A percentile compares a stretch with the other conserved stretches of the same genome.
Evolutionary conservation across 2,329 filamentous ascomycete genomes (phyloP).

Genomic region (Botrytis aclada): DNA sequence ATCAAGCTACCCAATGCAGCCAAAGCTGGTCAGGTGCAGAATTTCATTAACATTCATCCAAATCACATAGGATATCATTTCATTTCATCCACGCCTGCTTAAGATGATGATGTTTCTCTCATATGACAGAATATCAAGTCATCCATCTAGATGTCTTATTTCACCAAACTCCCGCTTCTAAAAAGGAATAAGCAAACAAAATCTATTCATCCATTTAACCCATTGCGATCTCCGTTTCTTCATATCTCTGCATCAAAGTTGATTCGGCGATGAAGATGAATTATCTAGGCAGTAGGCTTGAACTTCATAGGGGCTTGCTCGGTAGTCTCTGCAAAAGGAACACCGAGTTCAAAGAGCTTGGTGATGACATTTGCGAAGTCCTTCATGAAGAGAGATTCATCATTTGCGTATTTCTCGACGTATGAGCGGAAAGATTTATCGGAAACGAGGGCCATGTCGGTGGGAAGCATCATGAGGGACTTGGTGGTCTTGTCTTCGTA

Average conservation of each 20-base stretch:
- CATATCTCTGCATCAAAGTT: neutral
- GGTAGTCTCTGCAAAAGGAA: slow-evolving; percentile 71
- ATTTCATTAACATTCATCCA: neutral
- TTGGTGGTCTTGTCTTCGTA: slow-evolving; percentile 86
- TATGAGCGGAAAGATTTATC: slow-evolving; percentile 81
- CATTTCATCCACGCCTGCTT: neutral
- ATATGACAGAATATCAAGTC: neutral
- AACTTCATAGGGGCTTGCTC: slow-evolving; percentile 59
- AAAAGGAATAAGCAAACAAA: slow-evolving; percentile 7
- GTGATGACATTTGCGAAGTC: slow-evolving; percentile 78
- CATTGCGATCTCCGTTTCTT: neutral
- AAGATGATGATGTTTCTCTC: neutral
- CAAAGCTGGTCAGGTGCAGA: neutral
- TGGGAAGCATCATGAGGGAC: slow-evolving; percentile 94
- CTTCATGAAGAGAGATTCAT: slow-evolving; percentile 88
- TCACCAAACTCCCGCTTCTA: slow-evolving; percentile 2
- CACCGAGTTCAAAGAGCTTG: slow-evolving; percentile 90
- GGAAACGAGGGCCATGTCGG: slow-evolving; percentile 81
- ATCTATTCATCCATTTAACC: neutral
- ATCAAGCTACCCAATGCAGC: neutral
- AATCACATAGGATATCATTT: neutral
- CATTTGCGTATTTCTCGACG: slow-evolving; percentile 86
- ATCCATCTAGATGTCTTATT: neutral
- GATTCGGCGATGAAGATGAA: neutral
- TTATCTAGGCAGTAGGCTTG: slow-evolving; percentile 50